Evolutionary conservation across 768 basidiomycete species (phyloP).

Genomic region (Boletus vermiculosoides): DNA sequence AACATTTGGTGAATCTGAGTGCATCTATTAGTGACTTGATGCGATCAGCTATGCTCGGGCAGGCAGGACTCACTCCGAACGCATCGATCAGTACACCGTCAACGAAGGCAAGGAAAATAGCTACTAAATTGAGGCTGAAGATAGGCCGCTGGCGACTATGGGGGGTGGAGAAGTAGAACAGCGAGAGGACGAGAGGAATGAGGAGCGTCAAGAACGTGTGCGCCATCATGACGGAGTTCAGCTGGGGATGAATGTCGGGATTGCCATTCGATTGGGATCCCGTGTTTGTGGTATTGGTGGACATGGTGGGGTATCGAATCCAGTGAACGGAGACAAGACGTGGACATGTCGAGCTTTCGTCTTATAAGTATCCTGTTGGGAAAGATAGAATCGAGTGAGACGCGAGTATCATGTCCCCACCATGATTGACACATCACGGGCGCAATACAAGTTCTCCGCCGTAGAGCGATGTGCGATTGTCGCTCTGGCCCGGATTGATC

Average conservation of each 20-base stretch:
- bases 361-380: not conserved
- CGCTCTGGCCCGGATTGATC: not conserved
- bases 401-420: no score
- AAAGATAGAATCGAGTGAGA: not conserved
- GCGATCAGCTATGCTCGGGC: not conserved
- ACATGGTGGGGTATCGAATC: conserved; percentile 4
- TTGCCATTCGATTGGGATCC: not conserved
- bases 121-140: conserved; percentile 19
- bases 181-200: conserved; percentile 18
- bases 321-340: not conserved
- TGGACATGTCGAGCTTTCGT: not conserved
- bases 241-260: conserved; percentile 2
- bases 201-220: conserved; percentile 23
- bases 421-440: not conserved
- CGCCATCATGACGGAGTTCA: conserved; percentile 23
- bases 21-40: not conserved
- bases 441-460: not conserved
- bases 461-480: not conserved
- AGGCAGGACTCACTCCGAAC: conserved; percentile 6
- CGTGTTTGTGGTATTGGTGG: not conserved
- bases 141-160: conserved; percentile 17
- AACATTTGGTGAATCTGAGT: conserved; percentile 26
- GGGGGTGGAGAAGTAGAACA: conserved; percentile 25
- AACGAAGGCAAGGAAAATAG: conserved; percentile 13
- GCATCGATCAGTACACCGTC: conserved; percentile 15